These are phyloP conservation scores for Candida easanensis DNA, from an alignment of 805 yeast species.

Conservation along the genomic window DNA sequence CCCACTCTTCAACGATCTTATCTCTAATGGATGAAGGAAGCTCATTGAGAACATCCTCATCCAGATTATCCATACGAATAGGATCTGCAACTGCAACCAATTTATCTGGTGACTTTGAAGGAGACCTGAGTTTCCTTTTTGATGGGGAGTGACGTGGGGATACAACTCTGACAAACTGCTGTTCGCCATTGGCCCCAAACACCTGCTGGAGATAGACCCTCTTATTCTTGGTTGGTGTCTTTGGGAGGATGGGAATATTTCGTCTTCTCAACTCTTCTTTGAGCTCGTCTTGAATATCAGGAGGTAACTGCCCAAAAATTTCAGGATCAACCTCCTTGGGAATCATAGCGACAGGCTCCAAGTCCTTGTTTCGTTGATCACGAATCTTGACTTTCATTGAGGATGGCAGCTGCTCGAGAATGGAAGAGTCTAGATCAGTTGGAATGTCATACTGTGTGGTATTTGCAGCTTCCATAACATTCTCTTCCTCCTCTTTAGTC, in stretches of 20 bases:
- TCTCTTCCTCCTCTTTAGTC: not conserved
- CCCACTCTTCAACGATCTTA: slow-evolving; percentile 21
- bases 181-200: slow-evolving; percentile 13
- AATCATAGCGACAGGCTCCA: slow-evolving; percentile 20
- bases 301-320: slow-evolving; percentile 64
- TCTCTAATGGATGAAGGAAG: slow-evolving; percentile 22
- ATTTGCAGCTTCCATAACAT: not conserved
- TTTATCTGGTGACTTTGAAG: slow-evolving; percentile 15
- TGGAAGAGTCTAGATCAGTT: slow-evolving; percentile 28
- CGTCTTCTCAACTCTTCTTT: slow-evolving; percentile 48
- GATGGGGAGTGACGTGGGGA: slow-evolving; percentile 17
- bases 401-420: slow-evolving; percentile 26
- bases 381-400: slow-evolving; percentile 14
- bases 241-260: slow-evolving; percentile 23
- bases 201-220: slow-evolving; percentile 24
- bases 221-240: slow-evolving; percentile 21
- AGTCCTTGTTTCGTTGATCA: slow-evolving; percentile 15
- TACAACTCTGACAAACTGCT: slow-evolving; percentile 19
- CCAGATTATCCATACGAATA: slow-evolving; percentile 11
- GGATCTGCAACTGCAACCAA: not conserved
- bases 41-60: slow-evolving; percentile 25
- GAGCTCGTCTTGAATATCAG: slow-evolving; percentile 61
- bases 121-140: slow-evolving; percentile 16
- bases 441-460: slow-evolving; percentile 28
- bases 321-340: slow-evolving; percentile 54